Conservation (phyloP, 257 asterid species). For the Linderniella brevidens region DNA sequence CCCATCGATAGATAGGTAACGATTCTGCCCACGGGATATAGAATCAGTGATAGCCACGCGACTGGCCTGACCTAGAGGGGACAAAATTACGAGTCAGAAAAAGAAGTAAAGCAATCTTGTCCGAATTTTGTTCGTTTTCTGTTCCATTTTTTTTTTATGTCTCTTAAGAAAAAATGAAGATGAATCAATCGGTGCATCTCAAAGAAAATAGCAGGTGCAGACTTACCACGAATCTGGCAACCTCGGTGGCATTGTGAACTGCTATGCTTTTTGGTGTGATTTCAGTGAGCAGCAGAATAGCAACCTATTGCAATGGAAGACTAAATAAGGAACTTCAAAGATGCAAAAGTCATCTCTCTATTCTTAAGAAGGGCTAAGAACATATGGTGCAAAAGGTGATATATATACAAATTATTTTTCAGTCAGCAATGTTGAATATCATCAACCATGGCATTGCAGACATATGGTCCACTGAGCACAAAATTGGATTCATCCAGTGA, state of each 20-base stretch:
- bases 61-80: constrained; percentile 89
- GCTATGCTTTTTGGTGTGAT: constrained; percentile 98
- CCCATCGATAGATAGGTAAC: constrained; percentile 97
- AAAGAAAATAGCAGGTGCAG: constrained; percentile 11
- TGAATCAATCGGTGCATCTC: constrained; percentile 3
- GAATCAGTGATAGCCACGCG: constrained; percentile 89
- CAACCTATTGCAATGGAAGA: constrained; percentile 38
- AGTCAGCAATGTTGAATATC: too few relatives aligned
- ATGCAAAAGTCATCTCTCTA: too few relatives aligned
- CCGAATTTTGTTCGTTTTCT: constrained; percentile 2
- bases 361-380: too few relatives aligned
- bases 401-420: too few relatives aligned
- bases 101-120: constrained; percentile 4
- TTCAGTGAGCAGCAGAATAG: constrained; percentile 90
- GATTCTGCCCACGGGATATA: constrained; percentile 95
- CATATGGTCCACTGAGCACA: too few relatives aligned
- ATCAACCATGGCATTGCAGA: too few relatives aligned
- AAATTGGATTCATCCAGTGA: too few relatives aligned
- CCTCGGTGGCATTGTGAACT: constrained; percentile 96
- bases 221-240: constrained; percentile 96
- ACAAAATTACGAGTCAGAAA: constrained; percentile 15
- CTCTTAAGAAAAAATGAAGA: background rate
- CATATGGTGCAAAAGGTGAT: too few relatives aligned
- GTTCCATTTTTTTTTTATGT: background rate
- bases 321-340: too few relatives aligned